Evolutionary conservation across 2,329 filamentous ascomycete species (phyloP), one percentile per base, ranked within the genome.

Genomic region (Balansia obtecta): DNA sequence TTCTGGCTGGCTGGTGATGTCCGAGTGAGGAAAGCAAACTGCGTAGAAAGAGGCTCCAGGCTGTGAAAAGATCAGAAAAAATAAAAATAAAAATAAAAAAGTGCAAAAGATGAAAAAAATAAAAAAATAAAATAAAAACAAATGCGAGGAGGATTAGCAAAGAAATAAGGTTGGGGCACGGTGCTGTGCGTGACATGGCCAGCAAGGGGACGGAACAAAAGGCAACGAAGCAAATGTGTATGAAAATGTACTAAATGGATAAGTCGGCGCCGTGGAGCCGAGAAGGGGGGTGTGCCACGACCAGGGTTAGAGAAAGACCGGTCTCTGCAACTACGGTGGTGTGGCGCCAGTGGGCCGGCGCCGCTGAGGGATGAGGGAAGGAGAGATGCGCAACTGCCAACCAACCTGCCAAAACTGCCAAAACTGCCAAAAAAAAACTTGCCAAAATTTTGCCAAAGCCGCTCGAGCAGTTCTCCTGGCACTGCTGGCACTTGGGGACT

Each of bases 251-350:
- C 46, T 34, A 45, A 43, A 56, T 63, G 62, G 62, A 61, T 62
- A 61, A 60, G 56, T 63, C 61, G 63, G 63, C 63, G 62, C 61
- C 61, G 60, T 56, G 59, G 56, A 61, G 61, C 58, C 61, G 61
- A 58, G 56, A 56, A 56, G 60, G 61, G 61, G 61, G 58, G 61
- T 56, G 56, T 51, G 52, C 55, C 44, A 33, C 42, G 45, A 34
- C 32, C 41, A 39, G 50, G 50, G 33, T 48, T 22, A 34, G 8
- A 4, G 27, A 39, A 46, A 40, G 16, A 32, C 32, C 22, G n/a
- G 38, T n/a, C 13, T 15, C 9, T 39, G 46, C 9, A 18, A 16
- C 46, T 5, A 30, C 34, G 37, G 32, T 32, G 20, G 49, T 43
- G 50, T 41, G 46, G n/a, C 41, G 9, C 3, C 7, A 42, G 32